A percentile compares a stretch with the other conserved stretches of the same genome.
Evolutionary conservation across 202 grass and related monocot species (phyloP).

Genomic region (Saccharum hybrid): DNA sequence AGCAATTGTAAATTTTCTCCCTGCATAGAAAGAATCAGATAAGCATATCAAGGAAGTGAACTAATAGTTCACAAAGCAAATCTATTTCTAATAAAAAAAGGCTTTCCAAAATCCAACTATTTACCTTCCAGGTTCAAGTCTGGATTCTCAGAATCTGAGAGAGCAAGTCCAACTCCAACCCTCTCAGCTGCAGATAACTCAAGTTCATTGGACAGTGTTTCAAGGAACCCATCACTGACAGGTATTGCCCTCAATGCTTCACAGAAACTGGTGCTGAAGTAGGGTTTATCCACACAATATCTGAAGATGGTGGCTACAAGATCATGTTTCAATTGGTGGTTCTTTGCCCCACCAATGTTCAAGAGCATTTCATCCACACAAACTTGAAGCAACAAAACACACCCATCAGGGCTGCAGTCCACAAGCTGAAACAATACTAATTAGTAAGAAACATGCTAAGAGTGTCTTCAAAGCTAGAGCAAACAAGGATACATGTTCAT

Average conservation of each 20-base stretch:
- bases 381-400: conserved; percentile 69
- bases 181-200: conserved; percentile 61
- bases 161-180: conserved; percentile 71
- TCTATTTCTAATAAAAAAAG: neutral
- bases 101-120: conserved; percentile 19
- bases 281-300: conserved; percentile 56
- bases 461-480: neutral
- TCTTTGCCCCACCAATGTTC: conserved; percentile 37
- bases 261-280: conserved; percentile 54
- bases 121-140: conserved; percentile 72
- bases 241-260: conserved; percentile 47
- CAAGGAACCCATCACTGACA: conserved; percentile 42
- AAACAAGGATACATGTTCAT: conserved; percentile 19
- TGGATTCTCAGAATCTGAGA: conserved; percentile 76
- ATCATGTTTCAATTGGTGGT: conserved; percentile 30
- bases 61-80: neutral
- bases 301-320: conserved; percentile 48
- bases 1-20: conserved; percentile 46
- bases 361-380: conserved; percentile 72
- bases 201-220: conserved; percentile 56
- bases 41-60: conserved; percentile 32
- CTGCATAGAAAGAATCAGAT: conserved; percentile 38
- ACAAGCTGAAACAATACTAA: conserved; percentile 55
- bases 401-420: conserved; percentile 71
- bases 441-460: conserved; percentile 34